Percentiles rank a stretch among this genome's conserved stretches.
Evolutionary conservation across 2,329 filamentous ascomycete genomes (phyloP).

Genomic region (Huntiella bhutanensis): DNA sequence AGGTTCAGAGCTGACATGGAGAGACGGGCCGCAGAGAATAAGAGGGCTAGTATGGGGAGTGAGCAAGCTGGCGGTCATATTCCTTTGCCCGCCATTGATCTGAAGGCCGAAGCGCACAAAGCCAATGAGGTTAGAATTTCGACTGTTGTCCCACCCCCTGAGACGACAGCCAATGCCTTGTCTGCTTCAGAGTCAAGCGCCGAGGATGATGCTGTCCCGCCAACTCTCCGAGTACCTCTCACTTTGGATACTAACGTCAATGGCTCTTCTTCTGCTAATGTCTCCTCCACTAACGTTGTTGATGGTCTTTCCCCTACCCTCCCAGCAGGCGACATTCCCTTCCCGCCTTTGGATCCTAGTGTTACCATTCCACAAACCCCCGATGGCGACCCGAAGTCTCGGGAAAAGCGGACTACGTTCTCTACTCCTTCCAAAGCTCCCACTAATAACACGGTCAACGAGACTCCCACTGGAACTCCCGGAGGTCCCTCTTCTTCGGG

Average conservation of each 20-base stretch:
- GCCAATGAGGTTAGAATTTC: conserved; percentile 17
- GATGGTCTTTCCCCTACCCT: conserved; percentile 25
- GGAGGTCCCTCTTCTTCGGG: conserved; percentile 21
- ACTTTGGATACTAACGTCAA: conserved; percentile 15
- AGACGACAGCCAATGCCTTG: neutral
- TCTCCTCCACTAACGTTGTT: neutral
- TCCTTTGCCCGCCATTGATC: conserved; percentile 15
- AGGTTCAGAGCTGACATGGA: conserved; percentile 54
- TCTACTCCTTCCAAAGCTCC: conserved; percentile 32
- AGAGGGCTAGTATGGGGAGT: conserved; percentile 26
- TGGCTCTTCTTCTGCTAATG: conserved; percentile 12
- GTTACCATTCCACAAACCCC: conserved; percentile 11
- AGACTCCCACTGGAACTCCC: neutral
- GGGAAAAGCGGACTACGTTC: conserved; percentile 37
- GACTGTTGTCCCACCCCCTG: conserved; percentile 7
- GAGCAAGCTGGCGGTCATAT: conserved; percentile 18
- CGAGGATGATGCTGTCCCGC: neutral
- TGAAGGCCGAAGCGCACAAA: conserved; percentile 14
- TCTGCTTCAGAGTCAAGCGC: conserved; percentile 3
- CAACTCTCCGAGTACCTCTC: conserved; percentile 9
- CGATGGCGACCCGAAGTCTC: conserved; percentile 11
- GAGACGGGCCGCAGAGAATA: conserved; percentile 24
- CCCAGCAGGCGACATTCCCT: conserved; percentile 24
- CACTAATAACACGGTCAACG: conserved; percentile 13
- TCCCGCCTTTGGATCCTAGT: conserved; percentile 28